Evolutionary conservation across 768 basidiomycete genomes (phyloP), one percentile per base, ranked within the genome.

Genomic region (Rhizopogon sp.): DNA sequence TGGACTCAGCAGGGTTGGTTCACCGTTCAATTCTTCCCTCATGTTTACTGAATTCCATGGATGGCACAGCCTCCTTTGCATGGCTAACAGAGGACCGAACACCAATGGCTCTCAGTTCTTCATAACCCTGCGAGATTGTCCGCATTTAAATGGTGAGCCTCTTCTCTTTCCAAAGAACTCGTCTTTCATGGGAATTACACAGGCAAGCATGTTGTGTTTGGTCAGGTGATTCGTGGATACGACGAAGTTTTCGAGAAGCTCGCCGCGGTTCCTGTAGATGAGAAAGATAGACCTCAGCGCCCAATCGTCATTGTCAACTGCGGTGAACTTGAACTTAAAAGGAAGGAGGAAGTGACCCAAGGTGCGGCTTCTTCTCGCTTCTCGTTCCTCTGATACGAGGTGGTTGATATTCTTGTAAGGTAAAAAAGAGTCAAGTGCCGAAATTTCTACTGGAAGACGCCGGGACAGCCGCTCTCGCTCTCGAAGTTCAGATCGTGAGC

Each of bases 101-200:
- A 94, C 93, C 37, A 95, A 94, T 60, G 84, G 86, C 39, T 89
- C 87, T 1, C 93, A 95, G 59, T 95, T 88, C 66, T 94, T 95
- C 66, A 76, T 94, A 58, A 92, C 93, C 20, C 77, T 95, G 10
- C 76, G 80, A n/a, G 78, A 81, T 14, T 84, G 88, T 57, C 81
- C 85, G 3, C 89, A 92, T 66, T 68, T 92, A 43, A 79, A 88
- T 64, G 91, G 91, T 75, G 70, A 71, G 72, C 61, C 67, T 58
- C 0, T 50, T 42, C 50, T 1, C 0, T 25, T 39, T 44, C 20
- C 5, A 11, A n/a, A n/a, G 39, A 33, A 7, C 33, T 46, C 29
- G 39, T 42, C 43, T 14, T 58, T 11, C 39, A 45, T 35, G 14
- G 56, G 51, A 17, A 2, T 14, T 33, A 16, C 16, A 42, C 57